Evolutionary conservation across 2,329 filamentous ascomycete genomes (phyloP).

Genomic region (Exophiala oligosperma): DNA sequence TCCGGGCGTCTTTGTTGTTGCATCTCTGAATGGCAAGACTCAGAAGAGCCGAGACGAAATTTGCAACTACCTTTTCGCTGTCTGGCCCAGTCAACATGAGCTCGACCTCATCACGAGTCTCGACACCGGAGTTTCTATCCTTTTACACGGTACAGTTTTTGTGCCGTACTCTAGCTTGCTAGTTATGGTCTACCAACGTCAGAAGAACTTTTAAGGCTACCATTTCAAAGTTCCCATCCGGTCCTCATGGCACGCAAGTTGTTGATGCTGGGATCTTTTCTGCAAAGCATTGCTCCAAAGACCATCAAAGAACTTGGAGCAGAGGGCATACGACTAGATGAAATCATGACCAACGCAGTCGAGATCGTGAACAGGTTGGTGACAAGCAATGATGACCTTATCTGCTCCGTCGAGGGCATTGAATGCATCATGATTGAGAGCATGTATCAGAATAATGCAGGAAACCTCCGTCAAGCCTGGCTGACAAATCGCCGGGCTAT

Average conservation of each 20-base stretch:
- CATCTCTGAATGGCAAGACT: no score
- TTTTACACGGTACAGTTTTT: slow-evolving; percentile 41
- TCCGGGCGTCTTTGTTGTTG: no score
- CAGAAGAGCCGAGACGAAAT: no score
- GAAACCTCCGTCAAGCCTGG: slow-evolving; percentile 44
- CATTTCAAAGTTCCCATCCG: slow-evolving; percentile 46
- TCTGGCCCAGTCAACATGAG: slow-evolving; percentile 44
- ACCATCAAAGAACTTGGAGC: neutral
- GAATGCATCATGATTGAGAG: slow-evolving; percentile 46
- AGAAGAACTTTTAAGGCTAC: slow-evolving; percentile 39
- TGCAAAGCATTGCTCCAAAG: slow-evolving; percentile 15
- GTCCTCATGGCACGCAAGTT: slow-evolving; percentile 50
- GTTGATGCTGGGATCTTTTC: slow-evolving; percentile 45
- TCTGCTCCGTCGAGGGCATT: slow-evolving; percentile 41
- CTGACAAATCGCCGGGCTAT: slow-evolving; percentile 41
- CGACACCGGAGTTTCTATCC: slow-evolving; percentile 33
- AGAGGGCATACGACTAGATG: neutral
- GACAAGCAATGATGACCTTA: slow-evolving; percentile 41
- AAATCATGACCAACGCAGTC: slow-evolving; percentile 33
- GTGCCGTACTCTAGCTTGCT: slow-evolving; percentile 33
- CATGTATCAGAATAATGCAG: slow-evolving; percentile 39
- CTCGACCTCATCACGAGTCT: slow-evolving; percentile 38
- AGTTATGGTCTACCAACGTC: slow-evolving; percentile 27
- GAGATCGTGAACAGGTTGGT: slow-evolving; percentile 35
- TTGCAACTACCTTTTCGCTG: slow-evolving; percentile 32